Evolutionary conservation across 306 rosid species (phyloP).

Genomic region (Vigna angularis): DNA sequence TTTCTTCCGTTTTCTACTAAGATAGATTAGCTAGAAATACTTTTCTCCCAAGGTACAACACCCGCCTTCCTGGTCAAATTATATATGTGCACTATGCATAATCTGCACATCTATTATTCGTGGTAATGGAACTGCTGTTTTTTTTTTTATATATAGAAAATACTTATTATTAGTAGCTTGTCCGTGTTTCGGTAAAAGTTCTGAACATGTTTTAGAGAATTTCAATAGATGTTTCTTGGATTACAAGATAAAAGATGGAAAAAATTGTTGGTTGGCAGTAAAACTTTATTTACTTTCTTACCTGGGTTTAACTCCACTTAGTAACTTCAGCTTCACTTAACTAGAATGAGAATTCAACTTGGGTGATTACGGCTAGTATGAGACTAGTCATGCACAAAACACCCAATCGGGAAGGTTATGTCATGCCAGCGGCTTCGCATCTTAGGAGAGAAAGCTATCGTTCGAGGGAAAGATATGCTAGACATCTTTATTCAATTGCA

Average conservation of each 20-base stretch:
- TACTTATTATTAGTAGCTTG: not conserved
- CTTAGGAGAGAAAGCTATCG: too few species aligned
- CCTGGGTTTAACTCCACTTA: not conserved
- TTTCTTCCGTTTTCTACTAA: conserved; percentile 21
- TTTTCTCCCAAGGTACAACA: conserved; percentile 26
- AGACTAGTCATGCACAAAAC: conserved; percentile 12
- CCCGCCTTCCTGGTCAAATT: conserved; percentile 1
- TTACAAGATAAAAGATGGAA: too few species aligned
- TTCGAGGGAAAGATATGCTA: not conserved
- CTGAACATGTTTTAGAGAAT: not conserved
- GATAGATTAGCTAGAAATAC: conserved; percentile 28
- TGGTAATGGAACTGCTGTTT: not conserved
- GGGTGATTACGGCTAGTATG: not conserved
- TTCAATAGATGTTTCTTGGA: too few species aligned
- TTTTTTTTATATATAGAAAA: not conserved
- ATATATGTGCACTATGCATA: conserved; percentile 23
- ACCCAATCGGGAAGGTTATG: not conserved
- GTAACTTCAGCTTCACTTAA: too few species aligned
- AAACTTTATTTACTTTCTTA: not conserved
- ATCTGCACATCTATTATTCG: conserved; percentile 6
- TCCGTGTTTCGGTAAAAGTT: not conserved
- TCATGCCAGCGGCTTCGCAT: too few species aligned
- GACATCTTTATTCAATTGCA: conserved; percentile 6
- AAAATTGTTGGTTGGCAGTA: too few species aligned
- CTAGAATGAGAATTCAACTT: conserved; percentile 5